A percentile compares a stretch with the other conserved stretches of the same genome.
phyloP scores from a whole-genome alignment of 352 stramenopile genomes.

The Pythium chondricola region DNA sequence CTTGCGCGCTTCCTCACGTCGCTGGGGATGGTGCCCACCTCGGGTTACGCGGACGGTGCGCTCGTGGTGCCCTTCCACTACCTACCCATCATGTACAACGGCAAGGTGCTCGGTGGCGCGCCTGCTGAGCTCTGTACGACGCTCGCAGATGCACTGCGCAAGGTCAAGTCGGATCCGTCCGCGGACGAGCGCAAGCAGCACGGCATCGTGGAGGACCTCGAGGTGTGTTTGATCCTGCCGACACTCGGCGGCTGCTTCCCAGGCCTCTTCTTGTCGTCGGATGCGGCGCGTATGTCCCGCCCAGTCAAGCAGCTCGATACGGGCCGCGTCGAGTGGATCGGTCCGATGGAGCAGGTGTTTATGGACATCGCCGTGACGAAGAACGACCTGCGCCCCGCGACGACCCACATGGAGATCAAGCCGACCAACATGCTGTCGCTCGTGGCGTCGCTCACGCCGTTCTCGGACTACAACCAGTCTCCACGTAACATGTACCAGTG shows the following conservation, averaged over 20 bases:
- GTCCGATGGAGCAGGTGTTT: conserved; percentile 97
- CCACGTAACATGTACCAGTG: conserved; percentile 99
- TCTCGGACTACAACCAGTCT: conserved; percentile 99
- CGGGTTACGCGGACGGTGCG: conserved; percentile 74
- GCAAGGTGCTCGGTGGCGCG: conserved; percentile 92
- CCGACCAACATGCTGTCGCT: conserved; percentile 99
- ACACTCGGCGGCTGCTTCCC: conserved; percentile 92
- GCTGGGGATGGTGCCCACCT: conserved; percentile 79
- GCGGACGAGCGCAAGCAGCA: conserved; percentile 40
- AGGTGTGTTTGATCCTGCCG: conserved; percentile 77
- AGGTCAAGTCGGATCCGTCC: conserved; percentile 59
- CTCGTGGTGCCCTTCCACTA: conserved; percentile 87
- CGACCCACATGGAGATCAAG: conserved; percentile 98
- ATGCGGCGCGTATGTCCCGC: conserved; percentile 91
- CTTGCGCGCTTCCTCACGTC: conserved; percentile 67
- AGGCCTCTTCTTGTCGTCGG: conserved; percentile 96
- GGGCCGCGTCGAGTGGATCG: conserved; percentile 94
- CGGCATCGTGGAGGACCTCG: conserved; percentile 71
- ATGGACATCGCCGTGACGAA: conserved; percentile 97
- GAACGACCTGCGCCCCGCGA: conserved; percentile 93
- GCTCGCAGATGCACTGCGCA: conserved; percentile 67
- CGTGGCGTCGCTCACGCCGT: conserved; percentile 98
- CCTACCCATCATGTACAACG: conserved; percentile 96
- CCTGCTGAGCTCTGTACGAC: conserved; percentile 79
- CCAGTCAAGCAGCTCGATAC: conserved; percentile 90